Conservation (phyloP, 148 eudicot species). For the Chenopodium berlandieri region DNA sequence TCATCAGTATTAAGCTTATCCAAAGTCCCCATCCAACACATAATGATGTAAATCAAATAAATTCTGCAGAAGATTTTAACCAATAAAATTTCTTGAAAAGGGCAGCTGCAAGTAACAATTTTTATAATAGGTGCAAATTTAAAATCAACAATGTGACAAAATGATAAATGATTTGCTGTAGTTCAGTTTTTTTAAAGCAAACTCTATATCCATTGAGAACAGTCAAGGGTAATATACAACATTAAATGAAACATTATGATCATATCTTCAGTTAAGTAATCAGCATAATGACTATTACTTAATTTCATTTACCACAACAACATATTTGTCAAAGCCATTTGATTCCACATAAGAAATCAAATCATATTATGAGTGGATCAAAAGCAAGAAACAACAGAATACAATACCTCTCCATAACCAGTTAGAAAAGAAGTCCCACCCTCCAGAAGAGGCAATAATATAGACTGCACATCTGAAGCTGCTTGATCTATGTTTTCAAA, state of each 20-base stretch:
- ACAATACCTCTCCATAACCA: constrained; percentile 89
- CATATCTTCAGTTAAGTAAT: neutral
- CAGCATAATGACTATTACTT: neutral
- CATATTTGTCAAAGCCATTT: neutral
- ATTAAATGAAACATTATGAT: neutral
- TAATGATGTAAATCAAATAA: too few relatives aligned
- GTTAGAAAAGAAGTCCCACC: constrained; percentile 71
- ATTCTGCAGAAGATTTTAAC: neutral
- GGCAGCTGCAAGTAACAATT: neutral
- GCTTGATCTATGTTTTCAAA: constrained; percentile 96
- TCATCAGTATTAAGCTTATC: neutral
- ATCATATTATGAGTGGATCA: neutral
- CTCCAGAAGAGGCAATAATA: constrained; percentile 86
- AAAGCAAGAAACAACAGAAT: constrained; percentile 12
- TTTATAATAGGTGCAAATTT: neutral
- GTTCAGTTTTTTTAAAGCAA: neutral
- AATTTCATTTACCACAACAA: neutral
- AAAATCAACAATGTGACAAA: neutral
- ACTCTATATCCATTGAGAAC: neutral
- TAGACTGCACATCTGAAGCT: constrained; percentile 82
- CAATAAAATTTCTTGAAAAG: neutral
- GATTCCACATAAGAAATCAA: constrained; percentile 1
- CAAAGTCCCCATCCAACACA: neutral
- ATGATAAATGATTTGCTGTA: neutral
- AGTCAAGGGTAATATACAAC: neutral